Base-by-base conservation (phyloP, 2,329 filamentous ascomycete species). In the Scopulariopsis brevicaulis region DNA sequence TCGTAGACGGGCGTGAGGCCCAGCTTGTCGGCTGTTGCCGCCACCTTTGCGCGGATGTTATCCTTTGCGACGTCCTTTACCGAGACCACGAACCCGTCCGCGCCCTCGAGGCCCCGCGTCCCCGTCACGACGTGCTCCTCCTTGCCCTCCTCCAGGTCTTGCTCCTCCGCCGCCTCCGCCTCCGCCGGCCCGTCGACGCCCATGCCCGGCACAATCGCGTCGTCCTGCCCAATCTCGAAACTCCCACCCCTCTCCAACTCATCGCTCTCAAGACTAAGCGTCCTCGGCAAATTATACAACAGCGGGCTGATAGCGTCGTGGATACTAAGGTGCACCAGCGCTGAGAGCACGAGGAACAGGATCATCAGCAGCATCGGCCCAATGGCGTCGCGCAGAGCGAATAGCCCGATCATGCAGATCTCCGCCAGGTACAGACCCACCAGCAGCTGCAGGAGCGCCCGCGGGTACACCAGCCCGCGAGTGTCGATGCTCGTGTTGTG, bases 371-470 rank as follows among this genome's bases (percentile, higher is more conserved):
- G 74, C 65, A 93, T 70, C 0, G 90, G 89, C 0, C 85, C 86
- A 20, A 85, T 74, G 0, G 84, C 82, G 1, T 77, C 73, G 7
- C 82, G 84, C 55, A 93, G 83, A 56, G 81, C 87, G 64, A 96
- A 92, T 2, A 96, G 78, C 55, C 91, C 92, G 63, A 96, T 86
- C 67, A 96, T 77, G 70, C 90, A 94, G 34, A 93, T 73, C 62
- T 94, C 85, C 1, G 86, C 83, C 40, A 96, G 78, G 69, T 97
- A 96, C 55, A 95, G 76, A 24, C 93, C 92, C 1, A 86, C 85
- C 32, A 93, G 84, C 54, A 95, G 82, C 59, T 96, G 92, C 69
- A 95, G 86, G 56, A 97, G 76, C 1, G 89, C 92, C n/a, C 86
- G 86, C 1, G 90, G 87, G 67, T 96, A 96, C 64, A 90, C 85